Evolutionary conservation across 768 basidiomycete genomes (phyloP).

Genomic region (Termitomyces sp.): DNA sequence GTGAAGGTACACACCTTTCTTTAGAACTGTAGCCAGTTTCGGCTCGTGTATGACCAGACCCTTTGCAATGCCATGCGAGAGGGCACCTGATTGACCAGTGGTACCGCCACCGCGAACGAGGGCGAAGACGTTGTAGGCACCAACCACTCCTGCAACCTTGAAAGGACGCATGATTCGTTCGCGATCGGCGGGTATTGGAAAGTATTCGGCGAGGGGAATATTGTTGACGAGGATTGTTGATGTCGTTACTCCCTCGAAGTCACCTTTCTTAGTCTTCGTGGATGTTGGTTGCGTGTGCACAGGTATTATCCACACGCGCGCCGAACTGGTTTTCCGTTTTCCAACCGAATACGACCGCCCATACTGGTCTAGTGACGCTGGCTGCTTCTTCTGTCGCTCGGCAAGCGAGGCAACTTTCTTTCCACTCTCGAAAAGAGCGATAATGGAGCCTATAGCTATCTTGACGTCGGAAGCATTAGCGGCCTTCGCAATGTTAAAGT

Average conservation of each 20-base stretch:
- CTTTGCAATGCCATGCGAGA: slow-evolving; percentile 74
- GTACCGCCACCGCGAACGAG: slow-evolving; percentile 83
- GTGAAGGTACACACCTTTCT: slow-evolving; percentile 54
- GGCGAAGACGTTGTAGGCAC: slow-evolving; percentile 77
- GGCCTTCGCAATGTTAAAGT: slow-evolving; percentile 53
- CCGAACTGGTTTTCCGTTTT: slow-evolving; percentile 84
- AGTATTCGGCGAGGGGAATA: slow-evolving; percentile 74
- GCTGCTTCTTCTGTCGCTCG: slow-evolving; percentile 54
- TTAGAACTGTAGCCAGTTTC: slow-evolving; percentile 59
- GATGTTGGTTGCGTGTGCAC: slow-evolving; percentile 27
- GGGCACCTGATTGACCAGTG: slow-evolving; percentile 90
- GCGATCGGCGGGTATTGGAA: slow-evolving; percentile 70
- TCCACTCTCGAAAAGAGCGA: slow-evolving; percentile 63
- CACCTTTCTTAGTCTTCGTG: slow-evolving; percentile 1
- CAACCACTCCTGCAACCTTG: slow-evolving; percentile 77
- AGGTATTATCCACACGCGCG: slow-evolving; percentile 91
- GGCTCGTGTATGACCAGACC: slow-evolving; percentile 72
- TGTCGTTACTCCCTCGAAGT: slow-evolving; percentile 35
- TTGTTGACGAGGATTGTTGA: slow-evolving; percentile 85
- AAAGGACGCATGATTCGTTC: slow-evolving; percentile 82
- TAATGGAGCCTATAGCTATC: slow-evolving; percentile 43
- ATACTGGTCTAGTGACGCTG: slow-evolving; percentile 60
- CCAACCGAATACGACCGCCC: slow-evolving; percentile 89
- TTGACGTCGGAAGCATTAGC: slow-evolving; percentile 60
- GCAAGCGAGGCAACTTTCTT: slow-evolving; percentile 48